Conservation (phyloP, 371 early-diverging fungal genomes). For the Mortierella sp. region DNA sequence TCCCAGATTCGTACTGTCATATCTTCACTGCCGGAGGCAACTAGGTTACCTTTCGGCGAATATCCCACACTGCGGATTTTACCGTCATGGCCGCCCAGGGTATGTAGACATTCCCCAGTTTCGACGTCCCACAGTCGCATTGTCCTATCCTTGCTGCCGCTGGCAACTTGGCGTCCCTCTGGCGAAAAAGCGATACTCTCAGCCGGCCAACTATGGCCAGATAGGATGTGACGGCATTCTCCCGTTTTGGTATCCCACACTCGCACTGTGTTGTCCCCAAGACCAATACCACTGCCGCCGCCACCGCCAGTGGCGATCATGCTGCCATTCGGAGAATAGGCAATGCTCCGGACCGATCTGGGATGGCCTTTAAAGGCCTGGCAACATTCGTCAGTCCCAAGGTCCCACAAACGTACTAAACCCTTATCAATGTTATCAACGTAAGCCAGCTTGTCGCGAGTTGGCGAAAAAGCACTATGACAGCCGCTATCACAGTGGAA, state of each 20-base stretch:
- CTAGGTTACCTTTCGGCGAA: constrained; percentile 2
- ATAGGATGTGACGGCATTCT: background rate
- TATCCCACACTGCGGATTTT: background rate
- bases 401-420: background rate
- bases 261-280: background rate
- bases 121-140: background rate
- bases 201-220: background rate
- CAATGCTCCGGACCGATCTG: background rate
- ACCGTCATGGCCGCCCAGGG: background rate
- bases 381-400: background rate
- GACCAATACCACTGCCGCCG: background rate
- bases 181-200: background rate
- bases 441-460: background rate
- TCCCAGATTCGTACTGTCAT: constrained; percentile 20
- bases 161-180: background rate
- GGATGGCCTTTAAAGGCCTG: background rate
- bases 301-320: background rate
- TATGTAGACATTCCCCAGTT: background rate
- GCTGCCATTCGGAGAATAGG: background rate
- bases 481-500: background rate
- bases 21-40: constrained; percentile 9
- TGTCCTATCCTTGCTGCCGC: background rate
- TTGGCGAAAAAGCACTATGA: background rate
- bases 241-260: background rate
- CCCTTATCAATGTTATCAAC: background rate